Base-by-base conservation (phyloP, 176 grass and related monocot species). In the Triticum aestivum region DNA sequence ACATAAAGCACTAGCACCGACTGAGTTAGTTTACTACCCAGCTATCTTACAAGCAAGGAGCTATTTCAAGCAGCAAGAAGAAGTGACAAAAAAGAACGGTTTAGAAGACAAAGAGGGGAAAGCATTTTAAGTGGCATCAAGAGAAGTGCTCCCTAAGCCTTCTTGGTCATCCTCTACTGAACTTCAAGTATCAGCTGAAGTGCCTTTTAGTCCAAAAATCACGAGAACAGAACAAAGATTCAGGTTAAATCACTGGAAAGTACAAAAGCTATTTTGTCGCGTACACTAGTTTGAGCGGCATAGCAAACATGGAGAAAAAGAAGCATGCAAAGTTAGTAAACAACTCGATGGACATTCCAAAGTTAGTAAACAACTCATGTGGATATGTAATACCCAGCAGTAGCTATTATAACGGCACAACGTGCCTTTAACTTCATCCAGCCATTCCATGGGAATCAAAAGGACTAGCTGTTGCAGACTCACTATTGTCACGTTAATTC, bases 141-240 rank as follows among this genome's bases (percentile, higher is more conserved):
- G 32, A 75, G 20, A 82, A 65, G 18, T 90, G 73, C 0, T 82
- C 23, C 49, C 56, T 83, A 83, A 83, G 61, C 32, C 73, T 71
- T 44, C 17, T 17, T 33, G 66, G 49, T 73, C 24, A 78, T 72
- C 24, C 33, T 45, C 18, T 59, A 49, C 20, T 58, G 39, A 73
- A 56, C 26, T 74, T 65, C 54, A 58, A 15, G 6, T 74, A 34
- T 74, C 13, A 59, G 14, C 4, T 74, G 52, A 83, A 79, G 24
- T 79, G 67, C 69, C 78, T 47, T 11, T 3, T 66, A 80, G n/a
- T 27, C 80, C 66, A 79, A 74, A 45, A 14, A 68, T 30, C 42
- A 17, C 23, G 24, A 79, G 14, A 5, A 80, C 26, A 32, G 83
- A 74, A 88, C 34, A 13, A 34, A 30, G 51, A 83, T 62, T 61